phyloP scores from a whole-genome alignment of 371 early-diverging fungal genomes.

The Mortierella sp. region DNA sequence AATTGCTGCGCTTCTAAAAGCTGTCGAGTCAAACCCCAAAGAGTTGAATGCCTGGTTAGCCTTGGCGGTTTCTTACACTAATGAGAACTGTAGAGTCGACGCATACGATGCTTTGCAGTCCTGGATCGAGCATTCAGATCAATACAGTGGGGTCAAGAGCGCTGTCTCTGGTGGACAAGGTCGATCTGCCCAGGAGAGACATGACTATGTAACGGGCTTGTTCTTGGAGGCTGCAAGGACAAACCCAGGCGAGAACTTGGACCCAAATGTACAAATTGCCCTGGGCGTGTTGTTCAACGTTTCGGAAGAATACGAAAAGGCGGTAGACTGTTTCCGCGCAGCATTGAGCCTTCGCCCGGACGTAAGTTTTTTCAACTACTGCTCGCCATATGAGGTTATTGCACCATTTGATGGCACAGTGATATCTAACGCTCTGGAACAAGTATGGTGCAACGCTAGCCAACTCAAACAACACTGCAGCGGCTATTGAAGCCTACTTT shows the following conservation, averaged over 20 bases:
- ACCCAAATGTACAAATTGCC: slow-evolving; percentile 93
- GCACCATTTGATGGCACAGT: background rate
- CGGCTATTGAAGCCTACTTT: slow-evolving; percentile 94
- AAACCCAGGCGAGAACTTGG: slow-evolving; percentile 79
- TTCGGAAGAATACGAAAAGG: slow-evolving; percentile 91
- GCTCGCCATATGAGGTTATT: background rate
- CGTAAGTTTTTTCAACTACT: slow-evolving; percentile 58
- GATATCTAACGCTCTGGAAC: slow-evolving; percentile 98
- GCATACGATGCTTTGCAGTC: slow-evolving; percentile 90
- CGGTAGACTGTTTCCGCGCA: slow-evolving; percentile 96
- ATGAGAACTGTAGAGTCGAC: slow-evolving; percentile 87
- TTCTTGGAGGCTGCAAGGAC: slow-evolving; percentile 86
- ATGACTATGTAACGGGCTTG: slow-evolving; percentile 79
- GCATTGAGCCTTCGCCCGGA: slow-evolving; percentile 89
- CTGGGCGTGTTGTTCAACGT: slow-evolving; percentile 95
- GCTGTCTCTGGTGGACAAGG: slow-evolving; percentile 20
- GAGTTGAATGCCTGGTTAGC: slow-evolving; percentile 85
- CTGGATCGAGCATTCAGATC: slow-evolving; percentile 85
- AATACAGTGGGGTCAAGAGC: slow-evolving; percentile 67
- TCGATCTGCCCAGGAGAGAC: slow-evolving; percentile 60
- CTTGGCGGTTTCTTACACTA: slow-evolving; percentile 94
- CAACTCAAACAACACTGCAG: slow-evolving; percentile 78
- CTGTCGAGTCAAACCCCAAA: slow-evolving; percentile 79
- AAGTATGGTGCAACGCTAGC: slow-evolving; percentile 97
- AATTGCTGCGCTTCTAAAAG: slow-evolving; percentile 88